Evolutionary conservation across 1,284 basidiomycete genomes (phyloP), one percentile per base, ranked within the genome.

Genomic region (Peniophora sp.): DNA sequence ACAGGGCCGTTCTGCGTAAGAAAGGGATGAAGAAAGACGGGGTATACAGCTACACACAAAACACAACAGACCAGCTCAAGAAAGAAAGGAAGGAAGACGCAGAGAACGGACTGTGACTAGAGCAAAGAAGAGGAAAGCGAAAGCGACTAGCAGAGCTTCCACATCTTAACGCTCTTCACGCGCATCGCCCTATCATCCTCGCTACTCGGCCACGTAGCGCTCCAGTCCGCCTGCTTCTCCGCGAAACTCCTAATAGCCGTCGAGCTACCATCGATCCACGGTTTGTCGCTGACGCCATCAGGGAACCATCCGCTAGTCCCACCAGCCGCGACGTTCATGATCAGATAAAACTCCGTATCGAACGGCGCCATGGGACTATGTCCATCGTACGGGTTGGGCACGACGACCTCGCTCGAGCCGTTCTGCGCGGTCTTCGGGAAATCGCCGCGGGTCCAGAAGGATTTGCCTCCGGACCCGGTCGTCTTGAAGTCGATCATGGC

Each of bases 221-320:
- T 73, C 89, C 89, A 92, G 45, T 76, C 69, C 47, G 72, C 65
- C 63, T 82, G 80, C 2, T 78, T 75, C 23, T 67, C 61, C 60
- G 84, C 81, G 59, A 91, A 91, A 55, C 88, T 83, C 24, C 67
- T 68, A 77, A 84, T 82, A 2, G 87, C 83, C 53, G 77, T 80
- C 45, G 55, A 65, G 2, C 84, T 85, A 47, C 74, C 73, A 64
- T 91, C 86, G 51, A 81, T 71, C 91, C 91, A 94, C 23, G 86
- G 83, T 68, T 92, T 94, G 52, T 76, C 74, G 49, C 79, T 81
- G 14, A 79, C 66, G 27, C 73, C 72, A 61, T 92, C 89, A 14
- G 85, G 85, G 78, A 94, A 94, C 86, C 87, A 93, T 17, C 91
- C 92, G 60, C 85, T 89, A 27, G 88, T 92, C 5, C 88, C 87